Percentiles rank a stretch among this genome's conserved stretches.
Evolutionary conservation across 345 rosid species (phyloP).

Genomic region (Lepidium aucheri): DNA sequence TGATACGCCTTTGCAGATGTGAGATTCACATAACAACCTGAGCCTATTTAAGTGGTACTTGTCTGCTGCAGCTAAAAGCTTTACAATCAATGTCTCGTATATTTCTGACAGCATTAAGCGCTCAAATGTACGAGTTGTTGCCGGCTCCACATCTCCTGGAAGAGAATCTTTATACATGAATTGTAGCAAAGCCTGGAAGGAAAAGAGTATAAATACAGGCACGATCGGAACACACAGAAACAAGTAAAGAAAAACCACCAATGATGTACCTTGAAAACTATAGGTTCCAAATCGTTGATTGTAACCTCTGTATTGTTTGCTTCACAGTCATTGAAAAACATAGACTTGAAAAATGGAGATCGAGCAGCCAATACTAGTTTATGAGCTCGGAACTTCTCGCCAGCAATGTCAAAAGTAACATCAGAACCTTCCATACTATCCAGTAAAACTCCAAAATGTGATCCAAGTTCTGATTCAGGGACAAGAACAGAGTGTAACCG

Average conservation of each 20-base stretch:
- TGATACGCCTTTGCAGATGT: slow-evolving; percentile 72
- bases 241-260: background rate
- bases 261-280: slow-evolving; percentile 67
- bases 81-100: slow-evolving; percentile 51
- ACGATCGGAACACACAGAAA: background rate
- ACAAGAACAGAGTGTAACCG: slow-evolving; percentile 44
- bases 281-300: slow-evolving; percentile 70
- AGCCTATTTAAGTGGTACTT: slow-evolving; percentile 69
- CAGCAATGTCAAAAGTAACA: slow-evolving; percentile 59
- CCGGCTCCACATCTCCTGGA: slow-evolving; percentile 57
- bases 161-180: slow-evolving; percentile 74
- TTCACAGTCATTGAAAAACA: slow-evolving; percentile 65
- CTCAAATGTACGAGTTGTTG: slow-evolving; percentile 27
- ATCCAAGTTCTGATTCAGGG: slow-evolving; percentile 74
- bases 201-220: background rate
- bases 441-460: slow-evolving; percentile 51
- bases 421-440: slow-evolving; percentile 78
- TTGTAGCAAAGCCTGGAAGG: slow-evolving; percentile 73
- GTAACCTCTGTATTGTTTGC: slow-evolving; percentile 41
- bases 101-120: slow-evolving; percentile 45
- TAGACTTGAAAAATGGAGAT: slow-evolving; percentile 85
- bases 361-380: slow-evolving; percentile 92
- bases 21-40: slow-evolving; percentile 77
- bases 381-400: slow-evolving; percentile 70
- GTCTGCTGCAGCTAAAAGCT: slow-evolving; percentile 80